These are phyloP conservation scores for Corymbia maculata DNA, from an alignment of 345 rosid genomes.

Conservation along the genomic window DNA sequence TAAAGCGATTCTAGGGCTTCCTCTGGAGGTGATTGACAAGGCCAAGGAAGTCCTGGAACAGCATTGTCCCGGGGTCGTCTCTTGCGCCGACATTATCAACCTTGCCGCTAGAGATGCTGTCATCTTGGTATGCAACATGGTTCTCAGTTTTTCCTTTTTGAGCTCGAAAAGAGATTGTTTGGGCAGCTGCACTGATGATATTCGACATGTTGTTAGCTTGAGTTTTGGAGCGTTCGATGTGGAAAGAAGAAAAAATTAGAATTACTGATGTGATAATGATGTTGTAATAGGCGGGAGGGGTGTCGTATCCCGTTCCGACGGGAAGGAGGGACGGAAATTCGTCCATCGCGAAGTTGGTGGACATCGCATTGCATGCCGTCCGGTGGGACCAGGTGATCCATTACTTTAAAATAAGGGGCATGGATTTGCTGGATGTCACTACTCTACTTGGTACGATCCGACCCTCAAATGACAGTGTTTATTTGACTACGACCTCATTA, in stretches of 20 bases:
- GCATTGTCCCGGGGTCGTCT: conserved; percentile 60
- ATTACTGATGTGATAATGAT: too few relatives aligned
- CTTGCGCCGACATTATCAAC: conserved; percentile 75
- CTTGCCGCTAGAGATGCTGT: conserved; percentile 71
- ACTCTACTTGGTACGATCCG: accelerated
- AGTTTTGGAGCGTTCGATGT: neutral
- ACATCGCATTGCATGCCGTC: too few relatives aligned
- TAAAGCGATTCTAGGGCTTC: conserved; percentile 48
- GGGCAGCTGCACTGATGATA: neutral
- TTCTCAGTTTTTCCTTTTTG: neutral
- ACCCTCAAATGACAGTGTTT: neutral
- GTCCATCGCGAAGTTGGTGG: too few relatives aligned
- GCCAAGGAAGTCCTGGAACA: conserved; percentile 53
- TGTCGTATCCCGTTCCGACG: too few relatives aligned
- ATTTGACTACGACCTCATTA: too few relatives aligned
- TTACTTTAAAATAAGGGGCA: too few relatives aligned
- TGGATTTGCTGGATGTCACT: too few relatives aligned
- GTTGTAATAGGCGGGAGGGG: too few relatives aligned
- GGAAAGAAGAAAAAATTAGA: neutral
- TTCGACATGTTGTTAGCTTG: neutral
- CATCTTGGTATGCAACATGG: conserved; percentile 31
- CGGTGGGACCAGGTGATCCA: accelerated
- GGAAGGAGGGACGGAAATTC: too few relatives aligned
- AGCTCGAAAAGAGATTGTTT: neutral
- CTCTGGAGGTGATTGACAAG: conserved; percentile 33